Conservation (phyloP, 306 rosid genomes). For the Quercus berberidifolia region DNA sequence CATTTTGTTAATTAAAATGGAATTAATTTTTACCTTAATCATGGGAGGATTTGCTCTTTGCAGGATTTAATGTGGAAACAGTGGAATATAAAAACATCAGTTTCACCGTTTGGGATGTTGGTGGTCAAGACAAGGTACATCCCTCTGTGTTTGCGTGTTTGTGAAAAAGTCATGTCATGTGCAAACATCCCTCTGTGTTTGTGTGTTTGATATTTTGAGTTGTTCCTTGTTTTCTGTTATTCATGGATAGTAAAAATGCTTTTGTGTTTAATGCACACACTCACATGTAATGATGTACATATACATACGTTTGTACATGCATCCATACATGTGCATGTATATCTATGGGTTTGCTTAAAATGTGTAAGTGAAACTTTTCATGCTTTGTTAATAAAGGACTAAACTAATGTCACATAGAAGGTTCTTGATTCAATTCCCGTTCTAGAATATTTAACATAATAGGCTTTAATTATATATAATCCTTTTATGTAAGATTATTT, state of each 20-base stretch:
- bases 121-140: conserved; percentile 95
- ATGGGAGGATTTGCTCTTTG: conserved; percentile 8
- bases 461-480: too few relatives aligned
- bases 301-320: too few relatives aligned
- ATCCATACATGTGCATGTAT: too few relatives aligned
- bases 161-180: conserved; percentile 7
- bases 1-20: neutral
- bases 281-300: too few relatives aligned
- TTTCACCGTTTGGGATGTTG: conserved; percentile 99
- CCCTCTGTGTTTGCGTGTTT: conserved; percentile 1
- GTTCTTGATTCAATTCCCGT: too few relatives aligned
- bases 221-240: neutral
- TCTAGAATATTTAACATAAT: too few relatives aligned
- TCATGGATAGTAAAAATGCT: neutral
- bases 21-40: neutral
- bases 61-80: conserved; percentile 97
- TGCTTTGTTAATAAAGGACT: too few relatives aligned
- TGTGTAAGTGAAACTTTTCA: too few relatives aligned
- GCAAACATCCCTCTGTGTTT: conserved; percentile 4
- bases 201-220: neutral
- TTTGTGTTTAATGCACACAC: neutral
- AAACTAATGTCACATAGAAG: too few relatives aligned
- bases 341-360: too few relatives aligned
- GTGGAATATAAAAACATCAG: conserved; percentile 98
- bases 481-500: too few relatives aligned